Base-by-base conservation (phyloP, 768 basidiomycete genomes). In the Strobilomyces echinocephalus region DNA sequence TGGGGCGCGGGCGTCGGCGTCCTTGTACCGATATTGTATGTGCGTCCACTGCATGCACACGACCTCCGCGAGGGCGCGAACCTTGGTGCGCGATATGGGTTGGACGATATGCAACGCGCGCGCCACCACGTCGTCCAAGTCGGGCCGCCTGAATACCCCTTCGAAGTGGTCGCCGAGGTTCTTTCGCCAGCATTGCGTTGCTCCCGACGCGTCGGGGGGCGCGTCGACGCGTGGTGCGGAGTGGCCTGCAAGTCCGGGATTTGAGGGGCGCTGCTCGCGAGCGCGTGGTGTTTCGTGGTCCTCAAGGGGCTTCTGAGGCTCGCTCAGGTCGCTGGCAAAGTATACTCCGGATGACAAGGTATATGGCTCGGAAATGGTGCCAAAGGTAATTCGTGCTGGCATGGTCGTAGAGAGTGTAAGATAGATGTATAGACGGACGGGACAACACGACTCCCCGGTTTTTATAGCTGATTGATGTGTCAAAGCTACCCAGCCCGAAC, bases 21-120 rank as follows among this genome's bases (percentile, higher is more conserved):
- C 35, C 33, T 40, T 49, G 40, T 33, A 52, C 5, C 46, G 53
- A 41, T 40, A 49, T 40, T 61, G 65, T 36, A 60, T 40, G 4
- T 56, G 51, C 36, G 42, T 49, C 65, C 63, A 62, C 26, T 57
- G 65, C 15, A 45, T 51, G 10, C 44, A 50, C 14, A 60, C 9
- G 8, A 36, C 46, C 9, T 45, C 44, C 2, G 57, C 55, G 16
- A 65, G 58, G 14, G 33, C 35, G 16, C 52, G 57, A 18, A 56
- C 52, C 26, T 54, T 60, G 7, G 39, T 15, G 39, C 31, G 54
- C 5, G 65, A 54, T 34, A 53, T 55, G 28, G 18, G 50, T n/a
- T 45, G 53, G 33, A 58, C 26, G 40, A 59, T 59, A 4, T 35
- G 58, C 3, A 63, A 20, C 26, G 54, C 52, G 31, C 30, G 49